Evolutionary conservation across 1,139 yeast genomes (phyloP).

Genomic region (Yamadazyma triangularis): DNA sequence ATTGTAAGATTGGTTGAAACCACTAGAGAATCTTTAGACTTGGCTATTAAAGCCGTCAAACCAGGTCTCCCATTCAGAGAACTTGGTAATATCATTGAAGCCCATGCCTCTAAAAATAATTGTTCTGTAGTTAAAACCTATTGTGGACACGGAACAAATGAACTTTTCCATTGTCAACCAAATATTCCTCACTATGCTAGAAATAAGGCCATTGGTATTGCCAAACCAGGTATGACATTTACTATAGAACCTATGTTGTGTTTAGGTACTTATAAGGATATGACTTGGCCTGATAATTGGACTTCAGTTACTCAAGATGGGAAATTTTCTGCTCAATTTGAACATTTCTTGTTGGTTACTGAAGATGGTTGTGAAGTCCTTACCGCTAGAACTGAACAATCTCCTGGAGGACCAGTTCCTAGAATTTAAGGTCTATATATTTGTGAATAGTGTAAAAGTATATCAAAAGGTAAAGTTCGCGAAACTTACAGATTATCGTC

Average conservation of each 20-base stretch:
- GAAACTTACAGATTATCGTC: too few relatives aligned
- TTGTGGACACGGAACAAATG: conserved; percentile 92
- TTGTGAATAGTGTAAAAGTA: too few relatives aligned
- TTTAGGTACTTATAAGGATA: conserved; percentile 76
- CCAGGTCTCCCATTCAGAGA: conserved; percentile 89
- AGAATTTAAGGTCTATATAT: too few relatives aligned
- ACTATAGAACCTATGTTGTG: conserved; percentile 98
- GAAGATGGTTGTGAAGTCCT: conserved; percentile 90
- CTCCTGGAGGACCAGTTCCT: conserved; percentile 85
- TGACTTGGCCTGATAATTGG: conserved; percentile 97
- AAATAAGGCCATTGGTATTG: conserved; percentile 88
- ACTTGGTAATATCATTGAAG: conserved; percentile 83
- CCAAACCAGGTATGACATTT: conserved; percentile 93
- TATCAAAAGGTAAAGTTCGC: too few relatives aligned
- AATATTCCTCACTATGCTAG: conserved; percentile 89
- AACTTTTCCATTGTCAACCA: conserved; percentile 86
- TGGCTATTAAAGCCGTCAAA: conserved; percentile 77
- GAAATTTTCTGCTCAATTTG: conserved; percentile 84
- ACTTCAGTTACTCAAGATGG: conserved; percentile 92
- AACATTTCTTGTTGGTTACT: conserved; percentile 87
- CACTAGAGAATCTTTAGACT: conserved; percentile 79
- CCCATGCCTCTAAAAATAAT: conserved; percentile 72
- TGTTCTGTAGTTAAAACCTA: conserved; percentile 87
- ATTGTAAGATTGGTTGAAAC: conserved; percentile 90
- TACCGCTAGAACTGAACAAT: conserved; percentile 68